Evolutionary conservation across 225 moss, liverwort and hornwort species (phyloP).

Genomic region (Marchantia paleacea): DNA sequence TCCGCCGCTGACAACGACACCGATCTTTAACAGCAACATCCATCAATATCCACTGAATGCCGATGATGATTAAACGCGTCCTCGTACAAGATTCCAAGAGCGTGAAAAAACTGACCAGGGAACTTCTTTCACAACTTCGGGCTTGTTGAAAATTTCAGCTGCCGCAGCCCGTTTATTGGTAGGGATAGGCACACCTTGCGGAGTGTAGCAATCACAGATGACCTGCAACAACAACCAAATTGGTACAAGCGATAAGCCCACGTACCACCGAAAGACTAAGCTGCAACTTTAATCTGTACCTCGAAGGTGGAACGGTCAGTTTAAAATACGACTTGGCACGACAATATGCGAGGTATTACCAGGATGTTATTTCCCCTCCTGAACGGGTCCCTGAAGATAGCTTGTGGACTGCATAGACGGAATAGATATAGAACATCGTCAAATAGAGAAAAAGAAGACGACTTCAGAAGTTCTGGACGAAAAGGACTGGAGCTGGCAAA

Average conservation of each 20-base stretch:
- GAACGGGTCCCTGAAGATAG: slow-evolving; percentile 53
- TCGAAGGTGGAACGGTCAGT: not conserved
- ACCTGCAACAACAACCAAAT: slow-evolving; percentile 27
- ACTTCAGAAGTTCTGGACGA: not conserved
- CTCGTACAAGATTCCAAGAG: not conserved
- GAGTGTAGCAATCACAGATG: slow-evolving; percentile 49
- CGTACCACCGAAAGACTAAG: not conserved
- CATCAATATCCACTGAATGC: too few species aligned
- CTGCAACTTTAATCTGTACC: not conserved
- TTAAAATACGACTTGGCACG: not conserved
- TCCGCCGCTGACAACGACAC: not conserved
- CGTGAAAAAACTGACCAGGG: slow-evolving; percentile 32
- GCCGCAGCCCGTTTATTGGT: slow-evolving; percentile 42
- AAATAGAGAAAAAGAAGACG: not conserved
- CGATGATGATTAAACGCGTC: not conserved
- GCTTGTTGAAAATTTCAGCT: slow-evolving; percentile 31
- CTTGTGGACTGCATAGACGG: slow-evolving; percentile 40
- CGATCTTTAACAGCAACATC: not conserved
- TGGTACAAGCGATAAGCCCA: not conserved
- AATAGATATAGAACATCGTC: too few species aligned
- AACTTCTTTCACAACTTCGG: slow-evolving; percentile 38
- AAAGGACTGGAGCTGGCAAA: not conserved
- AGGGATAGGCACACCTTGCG: slow-evolving; percentile 49
- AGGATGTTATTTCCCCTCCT: slow-evolving; percentile 44
- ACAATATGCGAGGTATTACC: slow-evolving; percentile 12